These are phyloP conservation scores for Tuber melanosporum DNA, from an alignment of 495 filamentous ascomycete species.

Conservation along the genomic window DNA sequence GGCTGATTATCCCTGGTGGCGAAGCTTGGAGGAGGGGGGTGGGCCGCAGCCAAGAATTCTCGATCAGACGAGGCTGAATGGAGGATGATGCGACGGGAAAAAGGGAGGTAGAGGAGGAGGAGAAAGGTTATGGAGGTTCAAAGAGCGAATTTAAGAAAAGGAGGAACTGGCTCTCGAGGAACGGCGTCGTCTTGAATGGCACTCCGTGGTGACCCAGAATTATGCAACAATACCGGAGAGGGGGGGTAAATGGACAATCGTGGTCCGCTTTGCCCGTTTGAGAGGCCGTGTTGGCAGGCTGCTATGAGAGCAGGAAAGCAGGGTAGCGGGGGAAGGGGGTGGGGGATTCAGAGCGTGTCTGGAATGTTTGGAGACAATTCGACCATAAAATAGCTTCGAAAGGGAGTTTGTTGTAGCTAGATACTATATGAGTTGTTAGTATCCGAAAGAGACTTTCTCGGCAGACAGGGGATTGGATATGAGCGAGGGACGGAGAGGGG, in stretches of 20 bases:
- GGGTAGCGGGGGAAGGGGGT: conserved; percentile 8
- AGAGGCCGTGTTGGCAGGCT: conserved; percentile 35
- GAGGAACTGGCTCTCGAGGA: conserved; percentile 50
- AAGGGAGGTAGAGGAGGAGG: neutral
- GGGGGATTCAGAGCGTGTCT: conserved; percentile 28
- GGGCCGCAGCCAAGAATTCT: conserved; percentile 33
- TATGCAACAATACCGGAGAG: conserved; percentile 26
- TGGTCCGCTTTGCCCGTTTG: conserved; percentile 23
- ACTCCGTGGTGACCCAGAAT: conserved; percentile 31
- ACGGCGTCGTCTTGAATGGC: conserved; percentile 42
- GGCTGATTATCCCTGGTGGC: conserved; percentile 22
- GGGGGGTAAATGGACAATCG: conserved; percentile 19
- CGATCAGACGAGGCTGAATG: conserved; percentile 19
- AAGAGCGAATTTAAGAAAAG: conserved; percentile 53
- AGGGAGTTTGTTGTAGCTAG: conserved; percentile 17
- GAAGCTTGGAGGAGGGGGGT: conserved; percentile 4
- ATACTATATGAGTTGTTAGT: conserved; percentile 29
- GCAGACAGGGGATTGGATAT: conserved; percentile 24
- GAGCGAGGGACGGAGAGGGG: conserved; percentile 8
- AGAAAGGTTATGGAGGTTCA: conserved; percentile 51
- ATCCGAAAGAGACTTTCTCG: conserved; percentile 22
- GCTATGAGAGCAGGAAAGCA: neutral
- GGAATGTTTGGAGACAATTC: conserved; percentile 29
- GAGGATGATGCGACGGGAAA: conserved; percentile 19
- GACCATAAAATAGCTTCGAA: conserved; percentile 19